A percentile compares a stretch with the other conserved stretches of the same genome.
phyloP scores from a whole-genome alignment of 164 flowering plant species.

The Kalanchoe fedtschenkoi region DNA sequence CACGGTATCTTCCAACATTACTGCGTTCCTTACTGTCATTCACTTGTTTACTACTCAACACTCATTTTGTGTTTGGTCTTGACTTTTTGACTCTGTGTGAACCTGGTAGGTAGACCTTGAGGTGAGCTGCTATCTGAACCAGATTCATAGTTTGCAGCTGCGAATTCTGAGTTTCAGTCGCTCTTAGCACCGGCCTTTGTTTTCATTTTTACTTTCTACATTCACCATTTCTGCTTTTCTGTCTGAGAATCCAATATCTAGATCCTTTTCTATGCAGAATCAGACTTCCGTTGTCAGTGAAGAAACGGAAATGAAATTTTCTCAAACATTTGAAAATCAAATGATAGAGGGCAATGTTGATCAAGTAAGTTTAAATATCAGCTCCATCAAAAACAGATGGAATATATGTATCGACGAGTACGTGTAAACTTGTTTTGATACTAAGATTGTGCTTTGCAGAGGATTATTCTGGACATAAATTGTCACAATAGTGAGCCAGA shows the following conservation, averaged over 20 bases:
- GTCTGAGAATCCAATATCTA: background rate
- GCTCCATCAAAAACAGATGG: background rate
- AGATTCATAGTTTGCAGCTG: too few relatives aligned
- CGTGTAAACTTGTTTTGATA: background rate
- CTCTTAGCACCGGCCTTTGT: too few relatives aligned
- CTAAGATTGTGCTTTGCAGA: slow-evolving; percentile 17
- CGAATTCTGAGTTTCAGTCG: too few relatives aligned
- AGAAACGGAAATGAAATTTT: background rate
- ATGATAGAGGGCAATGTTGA: background rate
- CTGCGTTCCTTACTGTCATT: background rate
- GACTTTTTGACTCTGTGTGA: too few relatives aligned
- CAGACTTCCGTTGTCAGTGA: background rate
- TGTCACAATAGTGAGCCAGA: slow-evolving; percentile 10
- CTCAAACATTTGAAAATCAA: background rate
- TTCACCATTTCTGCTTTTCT: too few relatives aligned
- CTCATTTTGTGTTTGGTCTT: too few relatives aligned
- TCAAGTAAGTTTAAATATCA: background rate
- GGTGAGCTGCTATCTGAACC: too few relatives aligned
- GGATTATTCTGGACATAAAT: slow-evolving; percentile 12
- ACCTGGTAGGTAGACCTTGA: too few relatives aligned
- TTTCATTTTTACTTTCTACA: too few relatives aligned
- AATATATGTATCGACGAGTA: background rate
- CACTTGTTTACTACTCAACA: too few relatives aligned
- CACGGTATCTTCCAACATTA: too few relatives aligned
- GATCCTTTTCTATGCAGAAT: background rate